Evolutionary conservation across 2,329 filamentous ascomycete species (phyloP), one percentile per base, ranked within the genome.

Genomic region (Sporothrix euskadiensis): DNA sequence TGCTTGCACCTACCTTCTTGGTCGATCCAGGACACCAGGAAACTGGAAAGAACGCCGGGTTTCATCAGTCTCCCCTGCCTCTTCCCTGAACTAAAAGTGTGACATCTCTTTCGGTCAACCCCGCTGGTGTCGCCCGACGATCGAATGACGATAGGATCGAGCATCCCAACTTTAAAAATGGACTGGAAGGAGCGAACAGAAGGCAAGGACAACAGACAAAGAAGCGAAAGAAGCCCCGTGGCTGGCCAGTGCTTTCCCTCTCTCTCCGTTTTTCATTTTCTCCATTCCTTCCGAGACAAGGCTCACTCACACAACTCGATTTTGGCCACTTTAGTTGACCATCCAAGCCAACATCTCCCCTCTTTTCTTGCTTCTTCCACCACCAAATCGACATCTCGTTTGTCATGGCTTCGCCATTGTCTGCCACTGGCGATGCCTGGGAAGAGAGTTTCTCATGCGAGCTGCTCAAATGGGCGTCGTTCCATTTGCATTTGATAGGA

Each of bases 81-180:
- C n/a, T 19, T 66, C 32, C 59, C 59, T 65, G 4, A 65, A 44
- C 8, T n/a, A 32, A 41, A 41, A 8, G 41, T 30, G 26, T 32
- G 35, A 39, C 68, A 22, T 59, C 22, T 59, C 39, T 7, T 30
- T 70, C 68, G 66, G 66, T 54, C 66, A 69, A 39, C 47, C 44
- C 66, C 49, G 47, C 54, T 69, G 19, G 59, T 47, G 47, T 69
- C 44, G 65, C 47, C 63, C 44, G 68, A 57, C 68, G 32, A 54
- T 70, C 68, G 57, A 10, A 57, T 57, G 68, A 57, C 66, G 32
- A 47, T 39, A 66, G 22, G 39, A 47, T 66, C 39, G 61, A 66
- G 30, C 61, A 47, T 30, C 39, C 35, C 39, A 66, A 66, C 61
- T 26, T 47, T 19, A 30, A 47, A 30, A 49, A 10, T 10, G 2